phyloP scores from a whole-genome alignment of 192 early-diverging fungal species.

The Backusella liffmaniae region DNA sequence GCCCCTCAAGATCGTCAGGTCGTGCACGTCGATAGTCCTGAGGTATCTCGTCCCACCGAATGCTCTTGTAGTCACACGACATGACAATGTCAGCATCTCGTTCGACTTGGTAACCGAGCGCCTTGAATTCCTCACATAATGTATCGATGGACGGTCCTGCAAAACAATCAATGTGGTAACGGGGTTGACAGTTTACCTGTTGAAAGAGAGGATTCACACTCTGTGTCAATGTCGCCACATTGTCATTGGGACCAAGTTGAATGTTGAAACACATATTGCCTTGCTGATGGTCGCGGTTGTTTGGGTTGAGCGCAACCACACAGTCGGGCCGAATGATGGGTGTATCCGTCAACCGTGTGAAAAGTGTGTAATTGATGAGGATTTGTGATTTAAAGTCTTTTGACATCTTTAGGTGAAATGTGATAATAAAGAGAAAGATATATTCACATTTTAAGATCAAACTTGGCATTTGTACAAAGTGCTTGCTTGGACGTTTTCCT shows the following conservation, averaged over 20 bases:
- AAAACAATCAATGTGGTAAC: not conserved
- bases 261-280: constrained; percentile 1
- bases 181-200: not conserved
- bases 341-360: not conserved
- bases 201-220: not conserved
- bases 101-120: not conserved
- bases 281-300: not conserved
- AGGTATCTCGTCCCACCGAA: not conserved
- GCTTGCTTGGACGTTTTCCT: no score
- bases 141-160: not conserved
- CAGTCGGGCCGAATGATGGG: not conserved
- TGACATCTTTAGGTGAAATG: not conserved
- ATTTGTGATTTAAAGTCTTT: not conserved
- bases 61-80: not conserved
- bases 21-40: not conserved
- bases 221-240: not conserved
- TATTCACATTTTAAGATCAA: no score
- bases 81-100: not conserved
- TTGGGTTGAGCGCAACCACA: not conserved
- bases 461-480: no score
- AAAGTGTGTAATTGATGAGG: not conserved
- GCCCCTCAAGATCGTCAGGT: not conserved
- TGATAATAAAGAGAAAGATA: not conserved
- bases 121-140: not conserved
- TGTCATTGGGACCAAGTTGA: not conserved